A percentile compares a stretch with the other conserved stretches of the same genome.
Conservation (phyloP, 2,329 filamentous ascomycete species). For the Myrmaecium sp. region DNA sequence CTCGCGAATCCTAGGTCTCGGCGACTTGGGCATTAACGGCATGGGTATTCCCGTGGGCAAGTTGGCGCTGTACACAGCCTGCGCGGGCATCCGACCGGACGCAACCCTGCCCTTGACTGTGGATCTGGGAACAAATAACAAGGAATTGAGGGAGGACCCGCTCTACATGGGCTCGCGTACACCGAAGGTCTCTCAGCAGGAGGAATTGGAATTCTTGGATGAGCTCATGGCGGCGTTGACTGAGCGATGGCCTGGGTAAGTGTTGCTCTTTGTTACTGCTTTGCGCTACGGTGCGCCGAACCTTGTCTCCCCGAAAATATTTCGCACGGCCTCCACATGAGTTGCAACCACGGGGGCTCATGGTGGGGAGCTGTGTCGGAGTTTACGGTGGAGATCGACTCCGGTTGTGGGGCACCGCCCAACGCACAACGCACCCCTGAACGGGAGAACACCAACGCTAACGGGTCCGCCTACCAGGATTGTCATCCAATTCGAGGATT, state of each 20-base stretch:
- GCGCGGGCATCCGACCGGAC: constrained; percentile 80
- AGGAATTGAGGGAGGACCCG: constrained; percentile 54
- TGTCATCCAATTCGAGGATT: constrained; percentile 89
- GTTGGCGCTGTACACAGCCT: constrained; percentile 84
- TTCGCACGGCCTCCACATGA: background rate
- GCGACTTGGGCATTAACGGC: constrained; percentile 89
- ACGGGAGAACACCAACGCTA: no score
- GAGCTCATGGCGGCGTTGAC: constrained; percentile 89
- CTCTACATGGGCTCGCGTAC: constrained; percentile 82
- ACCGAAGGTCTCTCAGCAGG: constrained; percentile 58
- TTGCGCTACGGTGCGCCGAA: no score
- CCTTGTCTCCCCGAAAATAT: constrained; percentile 1
- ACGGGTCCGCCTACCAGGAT: constrained; percentile 29
- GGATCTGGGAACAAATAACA: constrained; percentile 47
- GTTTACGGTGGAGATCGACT: no score
- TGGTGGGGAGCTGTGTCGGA: no score
- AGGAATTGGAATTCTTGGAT: constrained; percentile 85
- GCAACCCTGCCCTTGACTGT: constrained; percentile 44
- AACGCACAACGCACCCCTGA: no score
- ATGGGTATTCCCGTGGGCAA: constrained; percentile 98
- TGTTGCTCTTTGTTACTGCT: constrained; percentile 8
- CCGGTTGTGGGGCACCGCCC: no score
- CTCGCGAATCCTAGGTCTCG: constrained; percentile 79
- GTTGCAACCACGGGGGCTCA: no score
- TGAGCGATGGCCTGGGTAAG: constrained; percentile 53